These are phyloP conservation scores for Alternaria atra DNA, from an alignment of 2,329 filamentous ascomycete species.

Conservation along the genomic window DNA sequence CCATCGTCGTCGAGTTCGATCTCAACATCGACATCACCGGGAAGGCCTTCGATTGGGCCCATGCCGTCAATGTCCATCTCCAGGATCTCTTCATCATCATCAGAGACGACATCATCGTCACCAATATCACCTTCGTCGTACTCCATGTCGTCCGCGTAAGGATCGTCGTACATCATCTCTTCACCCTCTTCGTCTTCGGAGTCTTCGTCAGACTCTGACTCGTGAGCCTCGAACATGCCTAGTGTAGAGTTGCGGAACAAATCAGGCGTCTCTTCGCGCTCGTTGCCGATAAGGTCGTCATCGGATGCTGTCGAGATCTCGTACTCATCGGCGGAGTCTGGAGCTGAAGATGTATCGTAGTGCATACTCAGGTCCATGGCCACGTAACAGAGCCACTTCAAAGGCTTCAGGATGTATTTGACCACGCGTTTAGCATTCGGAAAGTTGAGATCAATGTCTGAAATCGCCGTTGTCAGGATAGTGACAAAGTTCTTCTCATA, in stretches of 20 bases:
- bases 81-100: constrained; percentile 85
- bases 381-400: constrained; percentile 86
- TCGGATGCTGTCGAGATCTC: constrained; percentile 94
- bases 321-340: constrained; percentile 77
- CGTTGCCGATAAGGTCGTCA: constrained; percentile 81
- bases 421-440: constrained; percentile 92
- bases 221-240: constrained; percentile 89
- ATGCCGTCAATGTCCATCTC: constrained; percentile 82
- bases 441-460: constrained; percentile 95
- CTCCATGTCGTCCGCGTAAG: constrained; percentile 89
- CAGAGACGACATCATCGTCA: constrained; percentile 77
- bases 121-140: constrained; percentile 81
- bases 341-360: constrained; percentile 74
- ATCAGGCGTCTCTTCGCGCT: constrained; percentile 84
- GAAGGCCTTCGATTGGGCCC: constrained; percentile 73
- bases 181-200: constrained; percentile 71
- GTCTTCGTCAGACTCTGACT: constrained; percentile 79
- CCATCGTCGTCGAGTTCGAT: constrained; percentile 80
- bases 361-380: constrained; percentile 85
- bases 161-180: constrained; percentile 81
- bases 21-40: constrained; percentile 78
- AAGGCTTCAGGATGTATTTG: constrained; percentile 92
- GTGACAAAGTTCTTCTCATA: constrained; percentile 97
- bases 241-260: constrained; percentile 95
- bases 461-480: constrained; percentile 87